Percentiles rank a stretch among this genome's conserved stretches.
Conservation (phyloP, 139 green algal species). For the Edaphochlamys debaryana region DNA sequence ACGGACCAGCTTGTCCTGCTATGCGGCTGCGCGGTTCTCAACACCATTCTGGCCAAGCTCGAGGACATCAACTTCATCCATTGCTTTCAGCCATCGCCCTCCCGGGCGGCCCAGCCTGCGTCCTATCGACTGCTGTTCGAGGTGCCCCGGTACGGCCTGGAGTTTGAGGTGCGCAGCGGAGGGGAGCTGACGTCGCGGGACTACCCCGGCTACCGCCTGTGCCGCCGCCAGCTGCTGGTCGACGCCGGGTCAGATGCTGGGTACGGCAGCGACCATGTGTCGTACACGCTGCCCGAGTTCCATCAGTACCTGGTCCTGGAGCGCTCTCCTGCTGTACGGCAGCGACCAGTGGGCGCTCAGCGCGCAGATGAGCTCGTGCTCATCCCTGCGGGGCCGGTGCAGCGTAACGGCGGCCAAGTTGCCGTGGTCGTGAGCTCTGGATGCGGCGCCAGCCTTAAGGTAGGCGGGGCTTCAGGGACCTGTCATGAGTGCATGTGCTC, state of each 20-base stretch:
- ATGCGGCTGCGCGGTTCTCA: neutral
- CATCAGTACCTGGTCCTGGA: conserved; percentile 64
- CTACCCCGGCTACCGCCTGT: conserved; percentile 47
- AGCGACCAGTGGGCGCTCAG: neutral
- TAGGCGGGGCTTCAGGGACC: too few species aligned
- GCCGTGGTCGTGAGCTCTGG: neutral
- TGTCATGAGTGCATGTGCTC: too few species aligned
- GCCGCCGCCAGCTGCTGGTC: neutral
- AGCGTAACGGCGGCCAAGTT: neutral
- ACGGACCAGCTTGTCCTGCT: conserved; percentile 48
- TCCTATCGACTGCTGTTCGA: too few species aligned
- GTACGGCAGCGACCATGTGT: neutral
- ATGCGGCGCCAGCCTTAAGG: neutral
- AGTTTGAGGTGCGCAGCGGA: neutral
- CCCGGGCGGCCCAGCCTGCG: too few species aligned
- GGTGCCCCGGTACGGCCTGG: too few species aligned
- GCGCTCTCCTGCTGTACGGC: neutral
- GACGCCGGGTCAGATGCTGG: neutral
- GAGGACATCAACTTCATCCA: conserved; percentile 60
- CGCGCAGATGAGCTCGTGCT: conserved; percentile 37
- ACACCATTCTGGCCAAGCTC: conserved; percentile 54
- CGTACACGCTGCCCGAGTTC: conserved; percentile 63
- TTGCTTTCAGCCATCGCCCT: too few species aligned
- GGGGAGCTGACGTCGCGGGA: conserved; percentile 17
- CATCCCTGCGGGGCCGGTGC: conserved; percentile 36